Base-by-base conservation (phyloP, 495 filamentous ascomycete species). In the Neurospora tetrasperma region DNA sequence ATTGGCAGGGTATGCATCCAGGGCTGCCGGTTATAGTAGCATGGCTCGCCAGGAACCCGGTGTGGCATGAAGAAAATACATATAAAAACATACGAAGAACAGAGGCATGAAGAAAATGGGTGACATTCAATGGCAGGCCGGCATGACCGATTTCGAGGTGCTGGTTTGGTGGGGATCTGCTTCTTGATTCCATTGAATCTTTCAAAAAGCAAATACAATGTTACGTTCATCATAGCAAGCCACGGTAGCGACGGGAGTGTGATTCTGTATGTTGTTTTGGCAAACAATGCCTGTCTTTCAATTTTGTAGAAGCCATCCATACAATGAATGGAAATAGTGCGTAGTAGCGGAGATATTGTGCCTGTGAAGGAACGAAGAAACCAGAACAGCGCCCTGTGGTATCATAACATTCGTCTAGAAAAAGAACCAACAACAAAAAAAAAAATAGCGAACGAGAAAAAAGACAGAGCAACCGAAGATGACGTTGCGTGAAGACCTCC, bases 351-450 rank as follows among this genome's bases (percentile, higher is more conserved):
- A 27, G 54, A 27, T 23, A 66, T 35, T 35, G 35, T 66, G 54
- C 27, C 27, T 18, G 54, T 62, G 54, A 35, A 66, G 54, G 35
- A 66, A 66, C 14, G 54, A 66, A 66, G 69, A 31, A 71, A 20
- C 69, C 69, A 46, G 43, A 46, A 46, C 43, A 46, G 11, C 41
- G 70, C 42, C 39, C 23, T 41, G 68, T 73, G 72, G 72, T 73
- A 73, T 73, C 72, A 73, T 70, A 70, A 71, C 44, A 40, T 70
- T 73, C 72, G 40, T 73, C 3, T 62, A 73, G 31, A 71, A 46
- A 59, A 59, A 35, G 23, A n/a, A 20, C 3, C 23, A 71, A 71
- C 42, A 7, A 62, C n/a, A 12, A 7, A 39, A 71, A 71, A 66
- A 4, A 4, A 38, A 38, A 6, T 31, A 40, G 18, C 54, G 27